These are phyloP conservation scores for Dothidotthia symphoricarpi DNA, from an alignment of 2,329 filamentous ascomycete genomes.

Conservation along the genomic window DNA sequence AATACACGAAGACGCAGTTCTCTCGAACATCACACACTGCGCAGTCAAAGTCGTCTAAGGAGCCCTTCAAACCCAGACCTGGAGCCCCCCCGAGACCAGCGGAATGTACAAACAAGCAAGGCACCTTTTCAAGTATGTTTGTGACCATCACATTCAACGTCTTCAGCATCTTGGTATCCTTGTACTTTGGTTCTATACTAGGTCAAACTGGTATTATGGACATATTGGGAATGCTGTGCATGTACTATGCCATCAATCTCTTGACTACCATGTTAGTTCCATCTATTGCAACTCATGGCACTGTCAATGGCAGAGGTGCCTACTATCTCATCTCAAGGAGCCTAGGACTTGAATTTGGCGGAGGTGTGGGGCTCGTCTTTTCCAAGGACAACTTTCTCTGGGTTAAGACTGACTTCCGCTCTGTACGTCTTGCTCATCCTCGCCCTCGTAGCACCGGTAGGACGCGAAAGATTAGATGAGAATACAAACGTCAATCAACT, in stretches of 20 bases:
- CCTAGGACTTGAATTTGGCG: slow-evolving; percentile 83
- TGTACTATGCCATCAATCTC: slow-evolving; percentile 79
- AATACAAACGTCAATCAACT: slow-evolving; percentile 79
- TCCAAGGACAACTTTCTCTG: slow-evolving; percentile 81
- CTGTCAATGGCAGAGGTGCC: slow-evolving; percentile 80
- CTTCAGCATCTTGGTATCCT: slow-evolving; percentile 86
- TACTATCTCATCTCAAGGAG: slow-evolving; percentile 88
- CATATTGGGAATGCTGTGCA: slow-evolving; percentile 72
- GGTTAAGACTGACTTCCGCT: slow-evolving; percentile 71
- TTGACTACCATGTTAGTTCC: slow-evolving; percentile 82
- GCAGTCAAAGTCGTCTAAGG: slow-evolving; percentile 13
- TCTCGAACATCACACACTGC: slow-evolving; percentile 19
- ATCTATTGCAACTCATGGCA: slow-evolving; percentile 85
- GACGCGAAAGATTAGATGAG: slow-evolving; percentile 68
- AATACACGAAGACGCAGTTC: slow-evolving; percentile 26
- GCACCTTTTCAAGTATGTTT: slow-evolving; percentile 66
- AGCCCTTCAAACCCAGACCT: slow-evolving; percentile 32
- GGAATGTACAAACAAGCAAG: slow-evolving; percentile 61
- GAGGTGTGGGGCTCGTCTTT: slow-evolving; percentile 83
- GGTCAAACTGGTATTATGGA: slow-evolving; percentile 77
- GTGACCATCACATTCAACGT: slow-evolving; percentile 89
- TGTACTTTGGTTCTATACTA: slow-evolving; percentile 81
- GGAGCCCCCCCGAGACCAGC: slow-evolving; percentile 43
- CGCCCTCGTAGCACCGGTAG: slow-evolving; percentile 73
- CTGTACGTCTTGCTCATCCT: slow-evolving; percentile 75